Conservation (phyloP, 208 protist genomes). For the Vickermania ingenoplastis region DNA sequence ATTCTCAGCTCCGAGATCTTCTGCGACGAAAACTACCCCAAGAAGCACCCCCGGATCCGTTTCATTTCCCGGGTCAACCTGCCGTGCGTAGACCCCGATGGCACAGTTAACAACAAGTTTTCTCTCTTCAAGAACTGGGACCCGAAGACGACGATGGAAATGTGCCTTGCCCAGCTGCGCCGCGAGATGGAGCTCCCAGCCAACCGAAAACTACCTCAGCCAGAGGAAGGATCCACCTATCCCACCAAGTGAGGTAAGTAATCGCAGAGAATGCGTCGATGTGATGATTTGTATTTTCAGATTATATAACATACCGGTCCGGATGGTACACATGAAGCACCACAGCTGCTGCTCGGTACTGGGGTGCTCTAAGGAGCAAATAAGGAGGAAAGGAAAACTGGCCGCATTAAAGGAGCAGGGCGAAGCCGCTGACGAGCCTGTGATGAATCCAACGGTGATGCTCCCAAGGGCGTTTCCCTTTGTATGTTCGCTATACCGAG, state of each 20-base stretch:
- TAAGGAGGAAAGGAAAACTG: no score
- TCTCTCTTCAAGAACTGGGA: constrained; percentile 77
- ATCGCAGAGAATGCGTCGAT: no score
- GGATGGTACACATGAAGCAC: no score
- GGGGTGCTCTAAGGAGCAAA: no score
- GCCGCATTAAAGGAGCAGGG: no score
- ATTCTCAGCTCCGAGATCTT: constrained; percentile 82
- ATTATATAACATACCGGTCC: no score
- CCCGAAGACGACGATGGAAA: constrained; percentile 73
- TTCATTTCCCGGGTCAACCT: constrained; percentile 83
- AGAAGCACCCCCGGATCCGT: constrained; percentile 68
- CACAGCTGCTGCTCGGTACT: no score
- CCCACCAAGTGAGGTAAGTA: constrained; percentile 20
- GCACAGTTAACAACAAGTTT: constrained; percentile 69
- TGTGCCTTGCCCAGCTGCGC: constrained; percentile 76
- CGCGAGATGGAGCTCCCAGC: constrained; percentile 73
- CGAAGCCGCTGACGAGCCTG: no score
- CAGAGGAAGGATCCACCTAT: constrained; percentile 64
- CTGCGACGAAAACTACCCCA: constrained; percentile 87
- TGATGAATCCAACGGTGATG: no score
- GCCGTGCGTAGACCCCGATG: constrained; percentile 71
- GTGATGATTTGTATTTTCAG: no score
- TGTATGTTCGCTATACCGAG: no score
- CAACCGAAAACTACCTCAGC: constrained; percentile 82
- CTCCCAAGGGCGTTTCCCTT: no score